A percentile compares a stretch with the other conserved stretches of the same genome.
Conservation (phyloP, 805 yeast species). For the Sugiyamaella valdiviana region DNA sequence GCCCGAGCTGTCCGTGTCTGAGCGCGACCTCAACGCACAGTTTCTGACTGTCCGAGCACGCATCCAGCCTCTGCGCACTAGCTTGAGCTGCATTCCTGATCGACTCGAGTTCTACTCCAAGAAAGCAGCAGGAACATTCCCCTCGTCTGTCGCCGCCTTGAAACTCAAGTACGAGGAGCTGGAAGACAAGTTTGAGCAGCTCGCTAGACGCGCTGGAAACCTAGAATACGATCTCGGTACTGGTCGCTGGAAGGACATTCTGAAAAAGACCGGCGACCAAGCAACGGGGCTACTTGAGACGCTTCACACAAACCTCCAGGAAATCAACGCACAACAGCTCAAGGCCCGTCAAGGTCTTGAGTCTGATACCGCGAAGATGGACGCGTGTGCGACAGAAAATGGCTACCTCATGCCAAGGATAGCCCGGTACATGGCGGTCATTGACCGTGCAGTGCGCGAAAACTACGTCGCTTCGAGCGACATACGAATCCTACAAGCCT, state of each 20-base stretch:
- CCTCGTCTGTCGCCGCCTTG: constrained; percentile 17
- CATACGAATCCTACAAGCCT: constrained; percentile 9
- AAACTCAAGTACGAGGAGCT: constrained; percentile 16
- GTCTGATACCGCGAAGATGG: constrained; percentile 6
- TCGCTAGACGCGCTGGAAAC: constrained; percentile 11
- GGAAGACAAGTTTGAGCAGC: constrained; percentile 6
- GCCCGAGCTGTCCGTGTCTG: constrained; percentile 17
- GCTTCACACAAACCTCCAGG: constrained; percentile 12
- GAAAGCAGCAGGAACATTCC: constrained; percentile 17
- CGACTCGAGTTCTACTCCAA: constrained; percentile 19
- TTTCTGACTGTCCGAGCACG: constrained; percentile 17
- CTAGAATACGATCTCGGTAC: constrained; percentile 20
- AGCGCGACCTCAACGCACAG: constrained; percentile 13
- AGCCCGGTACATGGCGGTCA: constrained; percentile 12
- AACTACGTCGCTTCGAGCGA: constrained; percentile 13
- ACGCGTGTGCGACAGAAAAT: constrained; percentile 13
- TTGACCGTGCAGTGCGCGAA: constrained; percentile 19
- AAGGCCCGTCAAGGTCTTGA: background rate
- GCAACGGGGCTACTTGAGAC: constrained; percentile 16
- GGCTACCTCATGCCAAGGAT: constrained; percentile 14
- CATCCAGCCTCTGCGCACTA: constrained; percentile 21
- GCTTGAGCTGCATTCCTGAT: constrained; percentile 21
- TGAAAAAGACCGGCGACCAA: constrained; percentile 13
- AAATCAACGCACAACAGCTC: constrained; percentile 5
- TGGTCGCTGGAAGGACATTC: constrained; percentile 21